Base-by-base conservation (phyloP, 371 early-diverging fungal species). In the Rhizopus sp. region DNA sequence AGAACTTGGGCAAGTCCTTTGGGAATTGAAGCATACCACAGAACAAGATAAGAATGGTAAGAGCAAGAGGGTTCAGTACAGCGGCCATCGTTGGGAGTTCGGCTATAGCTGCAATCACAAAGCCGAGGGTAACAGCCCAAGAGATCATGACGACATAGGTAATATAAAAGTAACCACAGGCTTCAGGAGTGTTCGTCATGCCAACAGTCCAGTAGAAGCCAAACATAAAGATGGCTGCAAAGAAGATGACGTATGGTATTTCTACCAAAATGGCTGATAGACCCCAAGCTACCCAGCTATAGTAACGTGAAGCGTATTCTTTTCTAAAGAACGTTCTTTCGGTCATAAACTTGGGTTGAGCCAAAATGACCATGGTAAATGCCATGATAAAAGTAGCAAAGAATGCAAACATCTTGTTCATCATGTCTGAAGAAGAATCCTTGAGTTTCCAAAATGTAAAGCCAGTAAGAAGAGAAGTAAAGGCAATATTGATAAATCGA, bases 171-270 rank as follows among this genome's bases (percentile, higher is more conserved):
- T 77, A 88, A 50, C 71, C 71, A 16, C 70, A 82, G 62, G 70
- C 59, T 42, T 53, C 67, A n/a, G 77, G 68, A 9, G 50, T 64
- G 5, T 64, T 63, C 54, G 62, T 64, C 44, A 88, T 77, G 4
- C 88, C 86, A 23, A 75, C 77, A 12, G 84, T 79, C 82, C 81
- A 90, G 74, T 90, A 85, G 59, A 80, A 68, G 17, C 74, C 59
- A 16, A 78, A 46, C 77, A 78, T 83, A 59, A 81, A 81, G 52
- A 67, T 56, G 5, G 82, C 78, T 37, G 70, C 66, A 2, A 78
- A 59, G 23, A 83, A 44, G 16, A 81, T 30, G 12, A 77, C 57
- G 44, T 80, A 84, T 12, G 85, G 85, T 10, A 84, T 50, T 49
- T 84, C 81, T 13, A 74, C 70, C 37, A 78, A 41, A 16, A 81